Conservation (phyloP, 192 early-diverging fungal genomes). For the Diversispora eburnea region DNA sequence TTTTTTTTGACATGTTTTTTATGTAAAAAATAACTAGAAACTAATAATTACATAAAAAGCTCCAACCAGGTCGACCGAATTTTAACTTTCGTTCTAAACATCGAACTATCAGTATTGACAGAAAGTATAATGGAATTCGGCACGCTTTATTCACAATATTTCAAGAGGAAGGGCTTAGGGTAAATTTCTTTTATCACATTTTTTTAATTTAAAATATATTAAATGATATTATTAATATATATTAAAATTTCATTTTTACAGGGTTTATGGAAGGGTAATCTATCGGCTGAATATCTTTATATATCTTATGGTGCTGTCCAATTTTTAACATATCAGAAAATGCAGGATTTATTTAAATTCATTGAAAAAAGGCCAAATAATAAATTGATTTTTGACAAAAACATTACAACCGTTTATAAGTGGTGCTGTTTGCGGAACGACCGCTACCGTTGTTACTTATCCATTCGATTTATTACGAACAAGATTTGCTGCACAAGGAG, state of each 20-base stretch:
- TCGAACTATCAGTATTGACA: constrained; percentile 1
- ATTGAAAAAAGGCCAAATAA: background rate
- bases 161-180: constrained; percentile 75
- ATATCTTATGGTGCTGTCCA: constrained; percentile 85
- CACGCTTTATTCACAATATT: constrained; percentile 68
- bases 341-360: constrained; percentile 42
- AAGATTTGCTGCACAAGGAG: constrained; percentile 83
- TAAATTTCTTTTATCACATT: constrained; percentile 34
- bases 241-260: constrained; percentile 16
- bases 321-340: constrained; percentile 72
- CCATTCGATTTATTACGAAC: constrained; percentile 96
- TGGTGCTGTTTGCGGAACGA: constrained; percentile 74
- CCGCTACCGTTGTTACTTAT: constrained; percentile 81
- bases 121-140: constrained; percentile 62
- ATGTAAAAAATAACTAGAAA: background rate
- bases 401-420: constrained; percentile 59
- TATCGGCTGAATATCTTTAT: constrained; percentile 91
- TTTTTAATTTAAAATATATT: background rate
- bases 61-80: constrained; percentile 28
- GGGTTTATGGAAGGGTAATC: constrained; percentile 92
- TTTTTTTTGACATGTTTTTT: background rate
- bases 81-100: background rate
- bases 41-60: constrained; percentile 19
- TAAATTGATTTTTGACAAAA: background rate
- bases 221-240: background rate